Conservation (phyloP, 768 basidiomycete species). For the Tylopilus felleus region DNA sequence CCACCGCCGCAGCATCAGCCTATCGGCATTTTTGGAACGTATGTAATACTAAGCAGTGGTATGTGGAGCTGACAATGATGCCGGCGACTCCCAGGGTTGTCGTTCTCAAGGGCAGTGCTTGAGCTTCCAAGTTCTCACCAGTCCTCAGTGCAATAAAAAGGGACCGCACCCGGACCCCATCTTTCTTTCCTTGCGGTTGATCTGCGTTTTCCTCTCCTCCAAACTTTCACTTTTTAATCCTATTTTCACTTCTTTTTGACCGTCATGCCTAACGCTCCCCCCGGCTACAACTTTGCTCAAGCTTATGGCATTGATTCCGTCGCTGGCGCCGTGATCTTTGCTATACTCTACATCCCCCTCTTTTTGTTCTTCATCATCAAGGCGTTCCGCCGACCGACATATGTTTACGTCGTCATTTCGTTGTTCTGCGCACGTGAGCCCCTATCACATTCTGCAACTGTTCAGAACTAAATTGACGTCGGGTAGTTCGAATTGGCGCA, state of each 20-base stretch:
- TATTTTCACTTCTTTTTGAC: not conserved
- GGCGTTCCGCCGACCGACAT: constrained; percentile 24
- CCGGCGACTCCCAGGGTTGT: too few species aligned
- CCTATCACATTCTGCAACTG: not conserved
- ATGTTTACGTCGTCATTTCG: constrained; percentile 27
- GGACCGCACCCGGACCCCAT: not conserved
- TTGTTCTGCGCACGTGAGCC: constrained; percentile 30
- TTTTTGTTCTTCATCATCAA: constrained; percentile 20
- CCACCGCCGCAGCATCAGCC: not conserved
- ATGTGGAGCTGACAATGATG: too few species aligned
- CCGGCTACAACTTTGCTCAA: constrained; percentile 23
- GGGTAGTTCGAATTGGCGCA: constrained; percentile 30
- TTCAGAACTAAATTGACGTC: not conserved
- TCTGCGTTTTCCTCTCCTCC: constrained; percentile 7
- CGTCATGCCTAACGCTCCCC: constrained; percentile 17
- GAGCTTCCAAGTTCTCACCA: not conserved
- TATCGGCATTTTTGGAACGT: not conserved
- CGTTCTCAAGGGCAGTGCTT: not conserved
- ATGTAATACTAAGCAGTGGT: too few species aligned
- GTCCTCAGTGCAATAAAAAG: constrained; percentile 16
- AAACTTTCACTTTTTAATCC: not conserved
- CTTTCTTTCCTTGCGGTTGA: constrained; percentile 16
- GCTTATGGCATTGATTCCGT: constrained; percentile 29
- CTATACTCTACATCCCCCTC: constrained; percentile 29
- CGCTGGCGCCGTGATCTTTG: constrained; percentile 32